Percentiles rank a stretch among this genome's conserved stretches.
Conservation (phyloP, 352 stramenopile species). For the Blastocystis sp. region DNA sequence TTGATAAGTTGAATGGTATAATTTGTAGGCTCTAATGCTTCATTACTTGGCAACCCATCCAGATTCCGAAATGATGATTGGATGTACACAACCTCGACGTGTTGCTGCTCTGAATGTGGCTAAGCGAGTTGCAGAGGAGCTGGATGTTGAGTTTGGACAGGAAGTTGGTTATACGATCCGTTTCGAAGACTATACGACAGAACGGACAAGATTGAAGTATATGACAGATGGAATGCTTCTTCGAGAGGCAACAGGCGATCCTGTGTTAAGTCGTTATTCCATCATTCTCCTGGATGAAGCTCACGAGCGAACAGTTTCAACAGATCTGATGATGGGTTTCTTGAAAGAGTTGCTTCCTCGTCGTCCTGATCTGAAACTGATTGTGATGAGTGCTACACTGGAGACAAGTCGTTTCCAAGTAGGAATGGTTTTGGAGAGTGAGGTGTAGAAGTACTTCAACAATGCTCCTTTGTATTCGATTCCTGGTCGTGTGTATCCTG, state of each 20-base stretch:
- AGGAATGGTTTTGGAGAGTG: not conserved
- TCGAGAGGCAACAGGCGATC: slow-evolving; percentile 90
- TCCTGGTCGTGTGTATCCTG: slow-evolving; percentile 90
- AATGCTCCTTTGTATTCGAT: slow-evolving; percentile 84
- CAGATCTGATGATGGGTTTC: slow-evolving; percentile 92
- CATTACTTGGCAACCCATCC: slow-evolving; percentile 43
- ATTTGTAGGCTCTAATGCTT: slow-evolving; percentile 45
- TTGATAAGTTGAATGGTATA: slow-evolving; percentile 1
- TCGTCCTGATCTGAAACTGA: slow-evolving; percentile 87
- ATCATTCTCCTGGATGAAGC: slow-evolving; percentile 95
- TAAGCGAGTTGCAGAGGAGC: slow-evolving; percentile 92
- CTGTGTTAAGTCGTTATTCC: slow-evolving; percentile 71
- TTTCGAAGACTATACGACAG: slow-evolving; percentile 89
- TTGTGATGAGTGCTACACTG: slow-evolving; percentile 97
- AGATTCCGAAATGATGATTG: slow-evolving; percentile 72
- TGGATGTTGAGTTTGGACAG: slow-evolving; percentile 89
- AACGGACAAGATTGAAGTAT: slow-evolving; percentile 74
- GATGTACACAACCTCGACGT: slow-evolving; percentile 91
- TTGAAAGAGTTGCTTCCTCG: slow-evolving; percentile 91
- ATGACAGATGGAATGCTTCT: slow-evolving; percentile 91
- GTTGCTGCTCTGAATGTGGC: slow-evolving; percentile 95
- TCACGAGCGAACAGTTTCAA: slow-evolving; percentile 92
- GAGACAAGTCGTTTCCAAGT: slow-evolving; percentile 89
- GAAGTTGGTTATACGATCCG: slow-evolving; percentile 98
- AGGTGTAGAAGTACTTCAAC: slow-evolving; percentile 81